Evolutionary conservation across 768 basidiomycete species (phyloP), one percentile per base, ranked within the genome.

Genomic region (Lyophyllum atratum): DNA sequence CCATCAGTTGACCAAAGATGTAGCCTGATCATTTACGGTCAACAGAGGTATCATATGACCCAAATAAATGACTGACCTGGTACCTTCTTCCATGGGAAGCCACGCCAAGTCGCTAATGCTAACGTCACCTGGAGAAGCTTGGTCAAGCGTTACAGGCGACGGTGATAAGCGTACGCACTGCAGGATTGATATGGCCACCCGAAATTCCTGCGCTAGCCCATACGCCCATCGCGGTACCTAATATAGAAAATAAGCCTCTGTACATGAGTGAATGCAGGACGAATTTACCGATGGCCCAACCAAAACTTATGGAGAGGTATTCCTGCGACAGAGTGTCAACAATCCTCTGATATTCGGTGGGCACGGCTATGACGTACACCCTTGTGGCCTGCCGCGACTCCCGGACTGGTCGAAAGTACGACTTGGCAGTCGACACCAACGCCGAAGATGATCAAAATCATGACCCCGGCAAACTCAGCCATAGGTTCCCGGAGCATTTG

Each of bases 21-120:
- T 85, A 90, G 24, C 56, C 73, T 72, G 52, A 28, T 21, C n/a
- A 44, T 37, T 25, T 24, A 33, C 19, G 24, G 28, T 59, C 19
- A 43, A 21, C 21, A 37, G 53, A 29, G n/a, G 17, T 39, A 49
- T 48, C 34, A 44, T 29, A 34, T 31, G 21, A 22, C 39, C n/a
- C 7, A 9, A 6, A 22, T 15, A 24, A 11, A 28, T 9, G 9
- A 45, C 70, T 44, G 55, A 74, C 63, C 72, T 1, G 89, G 89
- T 0, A 87, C 88, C 65, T 90, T 90, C 60, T 76, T 79, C 83
- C 85, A 85, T 1, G 87, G 86, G 69, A 90, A 90, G 55, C 75
- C 76, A 55, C 88, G 84, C 70, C 83, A 81, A n/a, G 81, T 75
- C 8, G 84, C 85, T 26, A 88, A 63, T 19, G 82, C 78, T 49